A percentile compares a stretch with the other conserved stretches of the same genome.
These are phyloP conservation scores for Vitis cinerea DNA, from an alignment of 164 flowering plant species.

Conservation along the genomic window DNA sequence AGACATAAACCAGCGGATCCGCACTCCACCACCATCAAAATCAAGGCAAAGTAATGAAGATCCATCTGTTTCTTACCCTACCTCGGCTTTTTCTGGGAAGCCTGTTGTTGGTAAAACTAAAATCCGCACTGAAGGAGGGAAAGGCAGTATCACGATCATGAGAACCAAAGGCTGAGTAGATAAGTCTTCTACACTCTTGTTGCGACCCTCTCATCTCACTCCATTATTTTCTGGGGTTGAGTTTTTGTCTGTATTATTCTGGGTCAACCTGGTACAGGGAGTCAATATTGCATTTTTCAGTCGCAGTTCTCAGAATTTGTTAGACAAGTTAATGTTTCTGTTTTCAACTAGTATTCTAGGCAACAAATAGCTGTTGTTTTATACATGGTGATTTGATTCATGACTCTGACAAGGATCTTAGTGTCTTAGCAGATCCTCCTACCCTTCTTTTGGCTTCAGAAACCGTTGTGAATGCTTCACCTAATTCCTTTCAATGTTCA, in stretches of 20 bases:
- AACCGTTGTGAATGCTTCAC: slow-evolving; percentile 1
- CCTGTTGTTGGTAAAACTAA: slow-evolving; percentile 92
- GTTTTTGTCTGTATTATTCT: slow-evolving; percentile 15
- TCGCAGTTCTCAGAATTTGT: slow-evolving; percentile 10
- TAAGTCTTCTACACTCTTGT: slow-evolving; percentile 10
- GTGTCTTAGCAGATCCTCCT: slow-evolving; percentile 1
- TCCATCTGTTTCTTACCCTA: slow-evolving; percentile 51
- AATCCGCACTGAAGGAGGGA: slow-evolving; percentile 93
- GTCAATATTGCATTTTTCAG: slow-evolving; percentile 7
- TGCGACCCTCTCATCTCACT: slow-evolving; percentile 16
- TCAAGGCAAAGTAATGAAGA: slow-evolving; percentile 48
- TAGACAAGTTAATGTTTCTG: slow-evolving; percentile 13
- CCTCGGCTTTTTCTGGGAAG: slow-evolving; percentile 93
- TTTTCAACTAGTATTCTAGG: slow-evolving; percentile 21
- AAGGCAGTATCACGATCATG: slow-evolving; percentile 95
- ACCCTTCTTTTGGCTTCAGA: background rate
- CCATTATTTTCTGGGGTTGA: slow-evolving; percentile 13
- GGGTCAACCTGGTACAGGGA: slow-evolving; percentile 12
- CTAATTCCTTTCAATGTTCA: background rate
- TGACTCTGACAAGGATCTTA: slow-evolving; percentile 4
- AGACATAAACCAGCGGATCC: slow-evolving; percentile 86
- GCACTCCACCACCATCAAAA: slow-evolving; percentile 64
- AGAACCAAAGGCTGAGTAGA: slow-evolving; percentile 76
- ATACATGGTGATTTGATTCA: slow-evolving; percentile 10
- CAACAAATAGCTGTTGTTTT: slow-evolving; percentile 16